Conservation (phyloP, 495 filamentous ascomycete species). For the Trichoderma parareesei region DNA sequence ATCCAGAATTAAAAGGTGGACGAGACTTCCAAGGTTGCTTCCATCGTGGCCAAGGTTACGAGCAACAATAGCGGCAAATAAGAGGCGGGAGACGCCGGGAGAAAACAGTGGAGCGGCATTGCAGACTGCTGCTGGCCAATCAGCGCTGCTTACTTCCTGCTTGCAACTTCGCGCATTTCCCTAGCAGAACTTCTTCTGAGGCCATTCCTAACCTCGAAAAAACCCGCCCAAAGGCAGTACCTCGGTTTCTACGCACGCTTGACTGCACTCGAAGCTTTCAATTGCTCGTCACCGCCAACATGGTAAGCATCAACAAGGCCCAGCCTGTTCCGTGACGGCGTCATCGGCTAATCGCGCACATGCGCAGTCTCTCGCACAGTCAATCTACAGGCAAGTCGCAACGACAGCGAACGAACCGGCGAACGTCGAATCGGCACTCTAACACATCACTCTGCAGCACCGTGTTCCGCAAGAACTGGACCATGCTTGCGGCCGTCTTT, state of each 20-base stretch:
- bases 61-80: no score
- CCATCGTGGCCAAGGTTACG: no score
- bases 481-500: conserved; percentile 83
- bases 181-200: conserved; percentile 8
- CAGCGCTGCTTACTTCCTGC: conserved; percentile 6
- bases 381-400: conserved; percentile 71
- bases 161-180: conserved; percentile 12
- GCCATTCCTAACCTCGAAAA: conserved; percentile 8
- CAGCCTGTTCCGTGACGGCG: not conserved
- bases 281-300: conserved; percentile 9
- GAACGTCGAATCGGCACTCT: not conserved
- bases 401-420: not conserved
- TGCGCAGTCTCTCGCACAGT: conserved; percentile 10
- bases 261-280: not conserved
- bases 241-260: not conserved
- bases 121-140: not conserved
- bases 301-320: not conserved
- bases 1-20: no score
- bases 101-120: not conserved
- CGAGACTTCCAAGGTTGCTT: no score
- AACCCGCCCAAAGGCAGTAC: not conserved
- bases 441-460: conserved; percentile 43
- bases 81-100: conserved; percentile 12
- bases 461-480: conserved; percentile 75
- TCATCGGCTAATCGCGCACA: conserved; percentile 10